These are phyloP conservation scores for Wickerhamomyces chambardii DNA, from an alignment of 805 yeast genomes.

Conservation along the genomic window DNA sequence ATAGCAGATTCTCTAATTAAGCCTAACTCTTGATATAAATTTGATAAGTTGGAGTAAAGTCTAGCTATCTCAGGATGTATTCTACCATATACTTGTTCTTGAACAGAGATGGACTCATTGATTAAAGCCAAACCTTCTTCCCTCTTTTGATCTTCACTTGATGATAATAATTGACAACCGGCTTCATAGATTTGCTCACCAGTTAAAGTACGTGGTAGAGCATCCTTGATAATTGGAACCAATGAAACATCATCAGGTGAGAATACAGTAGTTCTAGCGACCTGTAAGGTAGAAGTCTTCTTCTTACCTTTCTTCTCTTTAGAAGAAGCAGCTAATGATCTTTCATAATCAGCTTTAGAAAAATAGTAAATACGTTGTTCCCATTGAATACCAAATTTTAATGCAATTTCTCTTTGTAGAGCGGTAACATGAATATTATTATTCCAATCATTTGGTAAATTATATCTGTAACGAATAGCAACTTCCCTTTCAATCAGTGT, in stretches of 20 bases:
- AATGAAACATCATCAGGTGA: constrained; percentile 58
- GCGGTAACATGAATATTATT: constrained; percentile 26
- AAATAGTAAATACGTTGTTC: constrained; percentile 29
- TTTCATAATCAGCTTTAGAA: constrained; percentile 29
- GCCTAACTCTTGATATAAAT: constrained; percentile 53
- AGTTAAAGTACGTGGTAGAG: constrained; percentile 54
- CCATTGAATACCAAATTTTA: constrained; percentile 86
- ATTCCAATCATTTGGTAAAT: constrained; percentile 42
- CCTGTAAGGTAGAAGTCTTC: constrained; percentile 11
- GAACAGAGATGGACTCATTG: constrained; percentile 59
- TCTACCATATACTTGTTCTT: constrained; percentile 78
- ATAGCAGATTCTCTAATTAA: constrained; percentile 50
- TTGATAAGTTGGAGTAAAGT: constrained; percentile 57
- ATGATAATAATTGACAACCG: constrained; percentile 27
- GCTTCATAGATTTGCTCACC: constrained; percentile 72
- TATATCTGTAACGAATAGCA: constrained; percentile 51
- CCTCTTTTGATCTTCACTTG: constrained; percentile 23
- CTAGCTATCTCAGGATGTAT: constrained; percentile 75
- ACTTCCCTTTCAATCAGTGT: constrained; percentile 44
- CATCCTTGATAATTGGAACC: constrained; percentile 68
- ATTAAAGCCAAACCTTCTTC: constrained; percentile 56
- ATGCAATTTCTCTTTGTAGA: constrained; percentile 62
- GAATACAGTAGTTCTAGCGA: constrained; percentile 30
- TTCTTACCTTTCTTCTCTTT: constrained; percentile 25
- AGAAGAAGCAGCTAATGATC: constrained; percentile 13